phyloP scores from a whole-genome alignment of 768 basidiomycete genomes.

The Phaeotremella fagi region DNA sequence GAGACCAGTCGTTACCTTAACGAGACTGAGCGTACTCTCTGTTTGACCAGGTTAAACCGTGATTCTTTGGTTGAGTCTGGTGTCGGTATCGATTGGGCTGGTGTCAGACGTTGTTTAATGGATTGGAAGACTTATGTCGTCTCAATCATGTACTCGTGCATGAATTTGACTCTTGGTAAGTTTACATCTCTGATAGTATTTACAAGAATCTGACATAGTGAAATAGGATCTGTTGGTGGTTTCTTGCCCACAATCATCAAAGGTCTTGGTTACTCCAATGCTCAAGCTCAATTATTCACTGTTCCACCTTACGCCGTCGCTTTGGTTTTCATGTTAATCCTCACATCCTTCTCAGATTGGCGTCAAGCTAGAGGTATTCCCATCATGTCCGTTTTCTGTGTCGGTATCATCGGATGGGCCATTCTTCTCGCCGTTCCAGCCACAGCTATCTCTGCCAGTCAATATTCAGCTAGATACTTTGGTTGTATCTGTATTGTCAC shows the following conservation, averaged over 20 bases:
- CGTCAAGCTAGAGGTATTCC: conserved; percentile 40
- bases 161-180: conserved; percentile 48
- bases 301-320: conserved; percentile 50
- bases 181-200: no score
- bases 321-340: conserved; percentile 44
- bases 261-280: conserved; percentile 43
- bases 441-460: conserved; percentile 37
- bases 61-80: conserved; percentile 29
- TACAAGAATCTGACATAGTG: no score
- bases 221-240: conserved; percentile 32
- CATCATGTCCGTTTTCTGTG: conserved; percentile 40
- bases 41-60: conserved; percentile 46
- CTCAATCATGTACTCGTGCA: conserved; percentile 37
- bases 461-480: conserved; percentile 49
- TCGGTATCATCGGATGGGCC: conserved; percentile 48
- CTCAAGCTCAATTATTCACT: conserved; percentile 46
- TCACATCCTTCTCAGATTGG: conserved; percentile 41
- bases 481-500: conserved; percentile 47
- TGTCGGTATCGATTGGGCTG: conserved; percentile 46
- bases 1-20: conserved; percentile 46
- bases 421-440: conserved; percentile 33
- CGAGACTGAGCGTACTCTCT: conserved; percentile 48
- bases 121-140: conserved; percentile 49
- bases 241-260: conserved; percentile 51
- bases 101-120: conserved; percentile 43